Evolutionary conservation across 1,139 yeast species (phyloP).

Genomic region (Geotrichum europaeum): DNA sequence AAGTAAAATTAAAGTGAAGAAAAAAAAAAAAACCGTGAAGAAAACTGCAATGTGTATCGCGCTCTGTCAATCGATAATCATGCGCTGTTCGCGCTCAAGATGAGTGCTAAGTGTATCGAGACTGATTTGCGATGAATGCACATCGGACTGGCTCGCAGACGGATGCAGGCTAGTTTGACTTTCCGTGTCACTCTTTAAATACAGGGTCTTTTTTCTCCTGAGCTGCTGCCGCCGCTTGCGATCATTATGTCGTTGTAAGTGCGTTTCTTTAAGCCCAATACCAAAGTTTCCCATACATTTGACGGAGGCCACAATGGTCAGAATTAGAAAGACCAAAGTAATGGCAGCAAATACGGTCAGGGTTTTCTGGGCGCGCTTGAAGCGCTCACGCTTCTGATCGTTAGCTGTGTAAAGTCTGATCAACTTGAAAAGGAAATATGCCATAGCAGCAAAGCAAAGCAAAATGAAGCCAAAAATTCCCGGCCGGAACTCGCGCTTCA

Average conservation of each 20-base stretch:
- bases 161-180: not conserved
- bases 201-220: no score
- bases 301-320: constrained; percentile 39
- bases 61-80: constrained; percentile 8
- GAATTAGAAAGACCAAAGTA: constrained; percentile 39
- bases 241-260: not conserved
- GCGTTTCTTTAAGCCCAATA: constrained; percentile 36
- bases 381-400: constrained; percentile 34
- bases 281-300: constrained; percentile 39
- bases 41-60: not conserved
- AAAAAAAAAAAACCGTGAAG: not conserved
- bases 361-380: constrained; percentile 46
- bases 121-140: not conserved
- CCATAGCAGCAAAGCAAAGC: constrained; percentile 42
- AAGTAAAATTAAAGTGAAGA: not conserved
- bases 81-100: not conserved
- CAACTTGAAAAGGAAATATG: constrained; percentile 47
- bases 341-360: constrained; percentile 46
- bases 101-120: not conserved
- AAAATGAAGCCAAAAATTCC: constrained; percentile 35
- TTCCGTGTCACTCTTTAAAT: not conserved
- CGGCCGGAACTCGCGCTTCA: constrained; percentile 37
- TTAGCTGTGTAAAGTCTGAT: constrained; percentile 45
- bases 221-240: not conserved
- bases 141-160: not conserved